Conservation (phyloP, 768 basidiomycete species). For the Leucosporidium yakuticum region DNA sequence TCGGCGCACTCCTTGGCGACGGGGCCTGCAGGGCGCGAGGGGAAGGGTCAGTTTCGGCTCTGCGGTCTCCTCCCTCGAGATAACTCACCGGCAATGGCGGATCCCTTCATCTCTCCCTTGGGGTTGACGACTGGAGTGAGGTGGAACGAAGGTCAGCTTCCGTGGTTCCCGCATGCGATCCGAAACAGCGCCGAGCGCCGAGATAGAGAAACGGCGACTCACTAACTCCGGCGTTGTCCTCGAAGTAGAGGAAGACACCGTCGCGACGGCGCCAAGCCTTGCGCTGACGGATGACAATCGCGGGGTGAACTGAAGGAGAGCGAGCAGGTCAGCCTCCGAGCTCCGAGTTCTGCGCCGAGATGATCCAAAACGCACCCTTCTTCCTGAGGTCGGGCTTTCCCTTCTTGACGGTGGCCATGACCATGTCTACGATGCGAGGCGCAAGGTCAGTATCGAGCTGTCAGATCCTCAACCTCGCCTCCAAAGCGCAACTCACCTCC, state of each 20-base stretch:
- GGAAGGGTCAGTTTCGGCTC: too few species aligned
- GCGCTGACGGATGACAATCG: slow-evolving; percentile 92
- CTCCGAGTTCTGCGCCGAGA: neutral
- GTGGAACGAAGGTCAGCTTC: too few species aligned
- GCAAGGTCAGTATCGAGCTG: slow-evolving; percentile 76
- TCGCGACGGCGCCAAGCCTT: slow-evolving; percentile 98
- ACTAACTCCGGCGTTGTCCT: slow-evolving; percentile 41
- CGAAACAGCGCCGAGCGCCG: too few species aligned
- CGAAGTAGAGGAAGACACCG: slow-evolving; percentile 88
- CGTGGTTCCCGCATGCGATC: too few species aligned
- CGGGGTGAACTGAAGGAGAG: slow-evolving; percentile 72
- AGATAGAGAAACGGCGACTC: slow-evolving; percentile 9
- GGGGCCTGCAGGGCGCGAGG: too few species aligned
- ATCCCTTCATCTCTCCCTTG: slow-evolving; percentile 89
- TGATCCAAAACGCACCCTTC: slow-evolving; percentile 67
- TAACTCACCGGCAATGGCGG: slow-evolving; percentile 78
- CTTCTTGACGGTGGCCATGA: slow-evolving; percentile 97
- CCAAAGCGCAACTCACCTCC: slow-evolving; percentile 38
- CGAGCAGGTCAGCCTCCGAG: neutral
- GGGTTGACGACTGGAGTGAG: slow-evolving; percentile 26
- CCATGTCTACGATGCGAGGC: slow-evolving; percentile 65
- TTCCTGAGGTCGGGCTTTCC: slow-evolving; percentile 99
- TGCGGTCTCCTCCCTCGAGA: too few species aligned
- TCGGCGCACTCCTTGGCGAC: slow-evolving; percentile 1
- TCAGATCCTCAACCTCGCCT: neutral